Percentiles rank a stretch among this genome's conserved stretches.
Conservation (phyloP, 441 rosid genomes). For the Flueggea neowawraea region DNA sequence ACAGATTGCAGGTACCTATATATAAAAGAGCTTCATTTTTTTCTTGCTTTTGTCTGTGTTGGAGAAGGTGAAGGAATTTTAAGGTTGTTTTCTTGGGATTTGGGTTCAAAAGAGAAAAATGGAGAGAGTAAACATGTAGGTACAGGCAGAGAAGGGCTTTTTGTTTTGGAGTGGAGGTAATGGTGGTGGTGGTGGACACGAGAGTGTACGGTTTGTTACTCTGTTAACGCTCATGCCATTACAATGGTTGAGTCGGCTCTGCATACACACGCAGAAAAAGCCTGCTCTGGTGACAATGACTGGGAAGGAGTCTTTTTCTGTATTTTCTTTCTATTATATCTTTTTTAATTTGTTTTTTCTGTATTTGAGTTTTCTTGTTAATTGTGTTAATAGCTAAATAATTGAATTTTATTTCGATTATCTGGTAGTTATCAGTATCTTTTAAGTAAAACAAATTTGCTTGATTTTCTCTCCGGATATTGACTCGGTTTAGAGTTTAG, state of each 20-base stretch:
- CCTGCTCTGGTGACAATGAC: no score
- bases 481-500: conserved; percentile 9
- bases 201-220: conserved; percentile 24
- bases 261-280: conserved; percentile 1
- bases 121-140: no score
- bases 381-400: no score
- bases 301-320: background rate
- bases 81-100: background rate
- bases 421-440: conserved; percentile 4
- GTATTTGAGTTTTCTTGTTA: background rate
- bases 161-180: background rate
- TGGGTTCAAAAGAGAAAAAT: background rate
- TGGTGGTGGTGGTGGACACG: no score
- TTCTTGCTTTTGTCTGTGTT: background rate
- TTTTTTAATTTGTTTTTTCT: background rate
- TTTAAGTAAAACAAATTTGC: conserved; percentile 16
- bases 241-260: conserved; percentile 29
- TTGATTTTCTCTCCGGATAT: conserved; percentile 15
- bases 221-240: conserved; percentile 34
- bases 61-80: background rate
- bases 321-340: background rate
- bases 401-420: no score
- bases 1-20: background rate
- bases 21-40: conserved; percentile 8
- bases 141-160: no score